Conservation (phyloP, 129 eudicot species). For the Lactuca sativa region DNA sequence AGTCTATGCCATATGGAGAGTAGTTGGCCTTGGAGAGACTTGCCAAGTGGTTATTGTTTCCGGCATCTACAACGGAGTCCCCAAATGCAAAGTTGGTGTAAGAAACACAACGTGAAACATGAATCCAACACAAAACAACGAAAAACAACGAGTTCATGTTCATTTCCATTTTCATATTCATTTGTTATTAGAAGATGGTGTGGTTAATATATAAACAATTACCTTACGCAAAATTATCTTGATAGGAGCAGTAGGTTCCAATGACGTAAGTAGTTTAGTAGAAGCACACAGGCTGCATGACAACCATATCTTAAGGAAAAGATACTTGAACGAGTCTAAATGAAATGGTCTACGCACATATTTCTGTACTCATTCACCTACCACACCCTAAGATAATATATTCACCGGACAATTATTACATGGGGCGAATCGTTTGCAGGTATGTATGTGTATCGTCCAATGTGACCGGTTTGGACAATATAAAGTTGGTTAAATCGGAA, state of each 20-base stretch:
- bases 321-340: conserved; percentile 38
- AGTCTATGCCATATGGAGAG: conserved; percentile 77
- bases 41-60: conserved; percentile 57
- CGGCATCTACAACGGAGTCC: conserved; percentile 64
- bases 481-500: too few species aligned
- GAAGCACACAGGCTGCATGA: conserved; percentile 36
- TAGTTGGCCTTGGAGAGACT: conserved; percentile 65
- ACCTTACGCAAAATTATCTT: not conserved
- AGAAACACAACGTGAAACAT: conserved; percentile 28
- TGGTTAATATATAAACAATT: conserved; percentile 9
- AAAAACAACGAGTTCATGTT: conserved; percentile 8
- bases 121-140: conserved; percentile 6
- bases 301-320: conserved; percentile 36
- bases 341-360: conserved; percentile 38
- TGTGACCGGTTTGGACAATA: too few species aligned
- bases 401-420: conserved; percentile 10
- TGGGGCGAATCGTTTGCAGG: not conserved
- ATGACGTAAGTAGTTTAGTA: conserved; percentile 23
- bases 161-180: conserved; percentile 9
- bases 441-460: too few species aligned
- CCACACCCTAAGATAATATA: conserved; percentile 11
- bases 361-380: conserved; percentile 23
- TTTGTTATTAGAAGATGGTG: not conserved
- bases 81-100: conserved; percentile 55
- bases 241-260: not conserved